These are phyloP conservation scores for Penicillium sp. DNA, from an alignment of 2,329 filamentous ascomycete species.

Conservation along the genomic window DNA sequence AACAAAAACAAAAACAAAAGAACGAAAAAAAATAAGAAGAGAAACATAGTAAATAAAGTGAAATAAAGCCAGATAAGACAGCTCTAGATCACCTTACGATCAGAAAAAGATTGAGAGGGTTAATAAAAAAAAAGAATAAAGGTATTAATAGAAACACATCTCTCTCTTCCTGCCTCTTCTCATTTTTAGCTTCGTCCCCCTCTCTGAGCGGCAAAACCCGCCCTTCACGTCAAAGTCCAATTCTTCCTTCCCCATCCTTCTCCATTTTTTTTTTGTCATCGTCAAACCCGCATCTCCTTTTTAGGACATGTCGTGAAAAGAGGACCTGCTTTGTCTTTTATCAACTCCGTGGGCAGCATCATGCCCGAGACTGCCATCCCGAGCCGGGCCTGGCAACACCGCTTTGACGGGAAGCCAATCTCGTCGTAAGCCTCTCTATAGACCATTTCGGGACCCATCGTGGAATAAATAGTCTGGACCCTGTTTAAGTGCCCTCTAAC, in stretches of 20 bases:
- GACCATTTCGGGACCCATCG: not conserved
- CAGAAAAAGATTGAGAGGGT: not conserved
- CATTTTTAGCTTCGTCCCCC: slow-evolving; percentile 8
- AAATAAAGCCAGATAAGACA: not conserved
- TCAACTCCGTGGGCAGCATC: slow-evolving; percentile 16
- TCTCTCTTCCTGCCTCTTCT: not conserved
- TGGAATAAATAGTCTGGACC: not conserved
- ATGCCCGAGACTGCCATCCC: slow-evolving; percentile 19
- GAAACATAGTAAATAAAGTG: not conserved
- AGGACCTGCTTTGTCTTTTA: slow-evolving; percentile 6
- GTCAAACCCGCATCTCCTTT: slow-evolving; percentile 15
- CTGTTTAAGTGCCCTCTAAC: not conserved
- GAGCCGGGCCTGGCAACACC: slow-evolving; percentile 24
- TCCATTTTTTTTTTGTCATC: not conserved
- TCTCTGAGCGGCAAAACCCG: slow-evolving; percentile 23
- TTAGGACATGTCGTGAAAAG: slow-evolving; percentile 18
- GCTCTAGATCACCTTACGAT: slow-evolving; percentile 2
- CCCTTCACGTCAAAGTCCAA: slow-evolving; percentile 10
- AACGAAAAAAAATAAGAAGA: not conserved
- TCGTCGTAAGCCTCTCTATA: slow-evolving; percentile 26
- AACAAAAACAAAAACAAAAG: not conserved
- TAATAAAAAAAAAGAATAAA: not conserved
- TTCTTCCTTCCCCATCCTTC: slow-evolving; percentile 10
- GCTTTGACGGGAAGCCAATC: slow-evolving; percentile 33
- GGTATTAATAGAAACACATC: slow-evolving; percentile 17